Percentiles rank a stretch among this genome's conserved stretches.
Evolutionary conservation across 78 protist genomes (phyloP).

Genomic region (slime mould (Dictyostelium discoideum)): dicty_2.7 NC_007088.5:76501-77000

Average conservation of each 20-base stretch:
- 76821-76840: background rate
- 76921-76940: slow-evolving; percentile 20
- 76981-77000: slow-evolving; percentile 24
- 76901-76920: background rate
- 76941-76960: background rate
- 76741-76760: no score
- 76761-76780: no score
- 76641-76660: background rate
- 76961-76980: background rate
- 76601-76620: background rate
- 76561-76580: slow-evolving; percentile 36
- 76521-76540: slow-evolving; percentile 20
- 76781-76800: background rate
- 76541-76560: slow-evolving; percentile 5
- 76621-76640: background rate
- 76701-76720: background rate
- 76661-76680: background rate
- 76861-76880: slow-evolving; percentile 8
- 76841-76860: slow-evolving; percentile 13
- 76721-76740: background rate
- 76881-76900: background rate
- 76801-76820: background rate
- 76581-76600: background rate
- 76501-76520: background rate
- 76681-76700: no score